Evolutionary conservation across 306 rosid species (phyloP), one percentile per base, ranked within the genome.

Genomic region (Morella rubra): DNA sequence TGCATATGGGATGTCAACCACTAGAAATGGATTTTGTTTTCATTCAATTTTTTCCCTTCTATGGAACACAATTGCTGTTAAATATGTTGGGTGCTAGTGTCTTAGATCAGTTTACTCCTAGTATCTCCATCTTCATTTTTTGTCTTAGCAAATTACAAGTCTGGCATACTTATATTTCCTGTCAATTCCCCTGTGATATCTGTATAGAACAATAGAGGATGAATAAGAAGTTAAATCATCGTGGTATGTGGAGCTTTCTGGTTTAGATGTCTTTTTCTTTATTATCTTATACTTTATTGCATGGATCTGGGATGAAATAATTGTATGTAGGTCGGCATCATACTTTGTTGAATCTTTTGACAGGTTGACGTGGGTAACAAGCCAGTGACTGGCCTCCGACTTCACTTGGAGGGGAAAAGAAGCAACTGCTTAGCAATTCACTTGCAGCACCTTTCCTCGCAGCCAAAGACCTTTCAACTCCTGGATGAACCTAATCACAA

Each of bases 351-450:
- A 78, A 59, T 70, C 53, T 54, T 76, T 47, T 51, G 66, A 75
- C 73, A 93, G 97, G 93, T 93, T 66, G 91, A 89, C 82, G 96
- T 87, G 80, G 93, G 85, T 46, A 85, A 81, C 86, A 89, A 84
- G 74, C 96, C 96, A 7, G 98, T 90, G 82, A 93, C 98, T 7
- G 98, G 98, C 66, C 93, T 93, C 73, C 85, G 98, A 58, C 74
- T 93, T 71, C 88, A 90, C 84, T 82, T 93, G 79, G 98, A 93
- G 74, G 98, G 98, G 42, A 93, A 90, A 79, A 86, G 83, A 85
- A 85, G 93, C 79, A 90, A 90, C 80, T 85, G 91, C 86, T 72
- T 93, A 77, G 96, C 93, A 74, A 88, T 93, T 74, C 98, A 93
- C 84, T 79, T 93, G 83, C 98, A 93, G 82, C 98, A 93, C 81